Base-by-base conservation (phyloP, 2,329 filamentous ascomycete genomes). In the Fusarium illudens region DNA sequence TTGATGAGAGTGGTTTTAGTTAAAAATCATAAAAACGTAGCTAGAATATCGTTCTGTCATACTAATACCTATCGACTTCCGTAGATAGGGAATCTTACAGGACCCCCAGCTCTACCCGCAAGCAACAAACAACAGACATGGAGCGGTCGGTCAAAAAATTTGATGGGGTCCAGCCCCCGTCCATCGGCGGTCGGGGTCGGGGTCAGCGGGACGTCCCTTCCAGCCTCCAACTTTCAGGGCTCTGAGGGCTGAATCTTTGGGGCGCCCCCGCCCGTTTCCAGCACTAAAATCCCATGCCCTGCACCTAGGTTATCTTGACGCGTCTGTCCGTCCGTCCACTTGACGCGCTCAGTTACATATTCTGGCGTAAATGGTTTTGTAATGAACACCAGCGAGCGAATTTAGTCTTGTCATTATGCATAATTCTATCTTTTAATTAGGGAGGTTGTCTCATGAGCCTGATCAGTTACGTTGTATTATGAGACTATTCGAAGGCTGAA, bases 121-220 rank as follows among this genome's bases (percentile, higher is more conserved):
- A 46, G 27, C 27, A 48, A 37, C 39, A 58, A 44, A 65, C 62
- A 68, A 69, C 58, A 65, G 60, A 17, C n/a, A n/a, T 17, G 17
- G 34, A 36, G 33, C 10, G 33, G 37, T 12, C 65, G 65, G 65
- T 68, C 65, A 68, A 65, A 66, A 52, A 30, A 20, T n/a, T 37
- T 30, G 32, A 42, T 68, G 65, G 61, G 61, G 63, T 56, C 58
- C n/a, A n/a, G n/a, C n/a, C 8, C 25, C 25, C 25, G 39, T 25
- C 39, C 39, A 20, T 44, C 39, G 39, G 20, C 39, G n/a, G 39
- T 44, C 39, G 65, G 58, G 58, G 61, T 60, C 60, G 60, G 59
- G 59, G 63, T 56, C 60, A 60, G 62, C 62, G 61, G 65, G 58
- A 63, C 39, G 50, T 69, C 54, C 52, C 65, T 69, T 69, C 53